phyloP scores from a whole-genome alignment of 306 rosid genomes.

The Quercus variabilis region DNA sequence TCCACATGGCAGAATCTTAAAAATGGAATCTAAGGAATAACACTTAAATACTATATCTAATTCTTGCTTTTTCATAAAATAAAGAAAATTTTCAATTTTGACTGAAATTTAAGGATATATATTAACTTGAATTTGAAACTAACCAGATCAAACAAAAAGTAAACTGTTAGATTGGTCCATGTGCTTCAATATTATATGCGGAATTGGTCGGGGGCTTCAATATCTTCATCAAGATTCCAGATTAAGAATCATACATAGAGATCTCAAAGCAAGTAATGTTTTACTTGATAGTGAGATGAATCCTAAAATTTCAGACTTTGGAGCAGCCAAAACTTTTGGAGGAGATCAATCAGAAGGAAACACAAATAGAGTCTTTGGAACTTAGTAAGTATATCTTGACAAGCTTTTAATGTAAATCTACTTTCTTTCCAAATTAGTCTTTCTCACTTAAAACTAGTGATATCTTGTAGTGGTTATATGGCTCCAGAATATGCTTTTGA shows the following conservation, averaged over 20 bases:
- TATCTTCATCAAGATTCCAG: conserved; percentile 64
- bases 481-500: conserved; percentile 51
- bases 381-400: conserved; percentile 35
- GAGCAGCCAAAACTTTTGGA: conserved; percentile 40
- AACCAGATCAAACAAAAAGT: conserved; percentile 23
- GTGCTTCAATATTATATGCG: conserved; percentile 47
- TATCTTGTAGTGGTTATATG: conserved; percentile 49
- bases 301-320: conserved; percentile 66
- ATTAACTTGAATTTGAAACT: conserved; percentile 6
- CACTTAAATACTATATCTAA: no score
- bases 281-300: conserved; percentile 47
- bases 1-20: no score
- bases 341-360: conserved; percentile 39
- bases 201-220: conserved; percentile 45
- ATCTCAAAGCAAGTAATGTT: conserved; percentile 52
- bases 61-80: no score
- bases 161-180: conserved; percentile 28
- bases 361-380: conserved; percentile 47
- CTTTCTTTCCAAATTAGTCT: neutral
- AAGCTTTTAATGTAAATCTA: no score
- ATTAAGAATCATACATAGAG: conserved; percentile 51
- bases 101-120: neutral
- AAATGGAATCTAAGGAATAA: no score
- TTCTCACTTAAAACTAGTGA: neutral
- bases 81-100: neutral